These are phyloP conservation scores for Corrigiola litoralis DNA, from an alignment of 179 eudicot species.

Conservation along the genomic window DNA sequence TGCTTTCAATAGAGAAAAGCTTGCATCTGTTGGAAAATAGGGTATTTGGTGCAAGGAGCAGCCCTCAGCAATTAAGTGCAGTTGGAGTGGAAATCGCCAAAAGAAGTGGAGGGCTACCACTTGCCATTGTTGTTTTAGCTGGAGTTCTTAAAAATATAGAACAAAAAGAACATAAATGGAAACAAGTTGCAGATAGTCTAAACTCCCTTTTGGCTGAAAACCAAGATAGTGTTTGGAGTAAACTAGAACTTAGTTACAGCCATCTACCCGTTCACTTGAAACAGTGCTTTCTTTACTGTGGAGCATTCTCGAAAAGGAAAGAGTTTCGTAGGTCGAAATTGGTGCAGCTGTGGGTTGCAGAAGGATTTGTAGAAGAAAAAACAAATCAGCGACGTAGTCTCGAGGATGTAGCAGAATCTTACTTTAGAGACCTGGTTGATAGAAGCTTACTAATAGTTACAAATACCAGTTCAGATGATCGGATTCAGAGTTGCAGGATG, in stretches of 20 bases:
- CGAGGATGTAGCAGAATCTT: neutral
- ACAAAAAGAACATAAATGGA: neutral
- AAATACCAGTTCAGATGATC: neutral
- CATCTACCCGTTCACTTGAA: neutral
- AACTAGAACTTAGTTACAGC: slow-evolving; percentile 7
- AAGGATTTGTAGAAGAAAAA: slow-evolving; percentile 1
- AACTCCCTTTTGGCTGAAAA: neutral
- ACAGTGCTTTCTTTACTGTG: slow-evolving; percentile 13
- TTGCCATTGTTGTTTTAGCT: slow-evolving; percentile 2
- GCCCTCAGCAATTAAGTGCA: neutral
- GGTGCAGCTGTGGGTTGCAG: slow-evolving; percentile 1
- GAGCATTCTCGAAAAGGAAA: slow-evolving; percentile 8
- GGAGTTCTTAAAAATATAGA: slow-evolving; percentile 1
- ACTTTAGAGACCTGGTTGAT: neutral
- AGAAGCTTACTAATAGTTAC: neutral
- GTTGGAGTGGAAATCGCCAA: neutral
- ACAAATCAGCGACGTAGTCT: neutral
- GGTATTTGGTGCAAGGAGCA: slow-evolving; percentile 1
- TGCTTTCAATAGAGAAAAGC: slow-evolving; percentile 1
- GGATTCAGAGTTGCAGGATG: neutral
- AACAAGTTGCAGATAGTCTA: neutral
- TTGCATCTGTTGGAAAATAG: neutral
- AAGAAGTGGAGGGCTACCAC: neutral
- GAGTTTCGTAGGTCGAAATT: neutral
- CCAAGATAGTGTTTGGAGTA: neutral